phyloP scores from a whole-genome alignment of 2,329 filamentous ascomycete species.

The Colletotrichum viniferum region DNA sequence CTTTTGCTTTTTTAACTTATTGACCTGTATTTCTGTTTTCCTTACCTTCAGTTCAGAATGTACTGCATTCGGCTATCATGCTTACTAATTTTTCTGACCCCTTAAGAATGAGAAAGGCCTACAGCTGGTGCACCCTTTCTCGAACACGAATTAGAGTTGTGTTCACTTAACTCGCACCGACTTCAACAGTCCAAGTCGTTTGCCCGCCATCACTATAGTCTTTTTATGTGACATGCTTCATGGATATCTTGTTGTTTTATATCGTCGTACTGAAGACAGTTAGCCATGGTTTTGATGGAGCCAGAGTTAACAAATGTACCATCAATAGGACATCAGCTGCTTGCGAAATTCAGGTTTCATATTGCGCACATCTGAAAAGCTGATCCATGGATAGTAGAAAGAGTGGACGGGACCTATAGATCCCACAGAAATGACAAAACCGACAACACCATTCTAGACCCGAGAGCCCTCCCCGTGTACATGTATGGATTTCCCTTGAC shows the following conservation, averaged over 20 bases:
- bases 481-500: background rate
- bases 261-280: fast-evolving
- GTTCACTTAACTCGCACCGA: no score
- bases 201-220: no score
- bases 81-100: no score
- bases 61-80: fast-evolving
- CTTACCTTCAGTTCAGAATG: fast-evolving
- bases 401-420: background rate
- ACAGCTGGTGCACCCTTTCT: fast-evolving
- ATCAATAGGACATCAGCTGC: background rate
- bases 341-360: background rate
- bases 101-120: no score
- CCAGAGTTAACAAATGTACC: background rate
- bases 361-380: fast-evolving
- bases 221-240: no score
- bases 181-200: no score
- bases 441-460: background rate
- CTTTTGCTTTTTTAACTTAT: background rate
- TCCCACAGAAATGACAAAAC: background rate
- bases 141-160: no score
- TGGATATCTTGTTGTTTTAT: no score
- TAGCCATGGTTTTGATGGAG: background rate
- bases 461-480: background rate
- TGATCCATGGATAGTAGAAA: background rate
- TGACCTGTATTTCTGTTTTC: background rate